Evolutionary conservation across 768 basidiomycete genomes (phyloP).

Genomic region (Lepiota subincarnata): DNA sequence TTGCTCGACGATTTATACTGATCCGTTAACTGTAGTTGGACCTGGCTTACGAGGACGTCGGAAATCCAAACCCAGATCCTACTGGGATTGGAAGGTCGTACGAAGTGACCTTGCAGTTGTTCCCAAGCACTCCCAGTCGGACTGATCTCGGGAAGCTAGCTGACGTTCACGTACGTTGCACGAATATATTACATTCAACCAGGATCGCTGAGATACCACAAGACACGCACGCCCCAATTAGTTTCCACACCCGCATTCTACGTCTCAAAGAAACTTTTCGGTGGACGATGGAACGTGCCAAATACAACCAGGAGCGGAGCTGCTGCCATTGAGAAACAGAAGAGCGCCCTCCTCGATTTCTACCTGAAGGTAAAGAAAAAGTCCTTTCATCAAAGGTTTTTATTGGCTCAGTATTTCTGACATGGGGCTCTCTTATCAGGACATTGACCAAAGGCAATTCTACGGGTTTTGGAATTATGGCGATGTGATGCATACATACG

Average conservation of each 20-base stretch:
- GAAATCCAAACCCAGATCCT: conserved; percentile 32
- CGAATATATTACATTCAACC: not conserved
- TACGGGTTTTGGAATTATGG: conserved; percentile 39
- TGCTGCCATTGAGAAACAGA: conserved; percentile 29
- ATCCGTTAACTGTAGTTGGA: conserved; percentile 23
- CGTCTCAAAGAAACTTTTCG: conserved; percentile 31
- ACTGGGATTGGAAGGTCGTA: conserved; percentile 34
- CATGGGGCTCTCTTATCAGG: conserved; percentile 18
- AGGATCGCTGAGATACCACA: not conserved
- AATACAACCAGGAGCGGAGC: conserved; percentile 27
- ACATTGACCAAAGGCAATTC: conserved; percentile 30
- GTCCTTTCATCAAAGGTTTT: not conserved
- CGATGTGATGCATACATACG: conserved; percentile 37
- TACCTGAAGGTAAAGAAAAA: conserved; percentile 30
- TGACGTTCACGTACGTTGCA: conserved; percentile 23
- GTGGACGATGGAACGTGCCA: conserved; percentile 34
- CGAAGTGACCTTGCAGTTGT: conserved; percentile 31
- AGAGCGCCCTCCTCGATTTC: conserved; percentile 33
- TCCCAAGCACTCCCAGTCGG: conserved; percentile 29
- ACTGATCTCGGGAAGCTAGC: conserved; percentile 24
- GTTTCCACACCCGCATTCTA: conserved; percentile 32
- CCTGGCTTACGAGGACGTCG: conserved; percentile 36
- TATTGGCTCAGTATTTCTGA: not conserved
- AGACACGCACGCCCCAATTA: conserved; percentile 31
- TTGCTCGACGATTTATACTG: not conserved